Evolutionary conservation across 2,329 filamentous ascomycete species (phyloP).

Genomic region (Parascedosporium putredinis): DNA sequence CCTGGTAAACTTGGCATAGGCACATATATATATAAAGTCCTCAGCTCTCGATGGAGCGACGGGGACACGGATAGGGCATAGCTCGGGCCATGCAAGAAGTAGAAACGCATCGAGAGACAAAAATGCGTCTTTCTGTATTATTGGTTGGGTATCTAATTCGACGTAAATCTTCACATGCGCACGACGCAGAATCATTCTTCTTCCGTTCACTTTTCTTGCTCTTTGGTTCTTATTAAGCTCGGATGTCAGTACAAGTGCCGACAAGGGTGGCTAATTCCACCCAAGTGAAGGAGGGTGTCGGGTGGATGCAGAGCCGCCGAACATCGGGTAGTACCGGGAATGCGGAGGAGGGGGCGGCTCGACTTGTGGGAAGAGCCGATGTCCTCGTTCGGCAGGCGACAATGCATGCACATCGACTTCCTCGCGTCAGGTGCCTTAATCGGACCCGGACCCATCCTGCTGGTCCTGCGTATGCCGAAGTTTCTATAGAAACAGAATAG

Average conservation of each 20-base stretch:
- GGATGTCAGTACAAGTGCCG: neutral
- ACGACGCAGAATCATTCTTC: too few species aligned
- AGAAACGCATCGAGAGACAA: too few species aligned
- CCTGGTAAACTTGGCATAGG: too few species aligned
- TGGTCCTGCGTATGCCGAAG: constrained; percentile 42
- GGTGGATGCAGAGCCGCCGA: neutral
- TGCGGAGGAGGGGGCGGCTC: neutral
- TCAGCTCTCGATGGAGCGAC: too few species aligned
- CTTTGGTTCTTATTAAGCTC: too few species aligned
- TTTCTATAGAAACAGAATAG: constrained; percentile 22
- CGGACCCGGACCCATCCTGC: constrained; percentile 41
- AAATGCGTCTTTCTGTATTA: too few species aligned
- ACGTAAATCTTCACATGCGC: too few species aligned
- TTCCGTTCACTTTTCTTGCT: too few species aligned
- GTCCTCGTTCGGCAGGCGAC: neutral
- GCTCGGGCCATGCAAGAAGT: too few species aligned
- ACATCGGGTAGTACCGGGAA: neutral
- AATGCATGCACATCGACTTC: neutral
- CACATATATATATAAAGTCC: too few species aligned
- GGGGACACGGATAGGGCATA: too few species aligned
- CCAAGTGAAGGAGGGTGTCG: neutral
- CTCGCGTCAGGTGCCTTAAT: constrained; percentile 18
- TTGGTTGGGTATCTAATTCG: constrained; percentile 4
- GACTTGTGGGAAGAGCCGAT: neutral
- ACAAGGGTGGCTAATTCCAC: neutral